phyloP scores from a whole-genome alignment of 177 flowering plant genomes.

The Tripterygium wilfordii region DNA sequence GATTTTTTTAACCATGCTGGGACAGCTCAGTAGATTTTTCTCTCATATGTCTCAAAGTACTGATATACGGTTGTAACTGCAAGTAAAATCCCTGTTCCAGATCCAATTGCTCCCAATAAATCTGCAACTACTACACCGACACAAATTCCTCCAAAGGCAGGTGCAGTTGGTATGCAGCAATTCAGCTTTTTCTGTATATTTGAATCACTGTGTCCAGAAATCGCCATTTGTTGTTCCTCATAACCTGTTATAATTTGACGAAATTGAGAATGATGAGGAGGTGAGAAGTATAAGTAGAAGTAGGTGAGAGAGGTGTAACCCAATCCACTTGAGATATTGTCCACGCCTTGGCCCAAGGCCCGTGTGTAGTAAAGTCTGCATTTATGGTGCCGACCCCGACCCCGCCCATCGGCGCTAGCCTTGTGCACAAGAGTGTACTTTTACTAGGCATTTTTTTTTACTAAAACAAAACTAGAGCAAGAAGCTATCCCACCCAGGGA shows the following conservation, averaged over 20 bases:
- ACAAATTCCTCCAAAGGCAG: slow-evolving; percentile 84
- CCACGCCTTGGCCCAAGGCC: too few species aligned
- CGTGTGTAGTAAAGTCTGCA: too few species aligned
- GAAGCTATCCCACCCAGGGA: too few species aligned
- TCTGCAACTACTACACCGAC: slow-evolving; percentile 82
- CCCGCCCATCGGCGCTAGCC: too few species aligned
- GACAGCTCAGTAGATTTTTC: slow-evolving; percentile 67
- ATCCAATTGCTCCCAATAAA: slow-evolving; percentile 85
- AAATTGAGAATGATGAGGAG: too few species aligned
- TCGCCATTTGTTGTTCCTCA: slow-evolving; percentile 87
- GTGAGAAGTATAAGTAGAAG: too few species aligned
- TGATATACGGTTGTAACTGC: slow-evolving; percentile 72
- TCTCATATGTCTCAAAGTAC: slow-evolving; percentile 71
- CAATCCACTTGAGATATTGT: too few species aligned
- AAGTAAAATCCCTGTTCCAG: slow-evolving; percentile 71
- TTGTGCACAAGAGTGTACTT: too few species aligned
- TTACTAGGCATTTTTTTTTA: too few species aligned
- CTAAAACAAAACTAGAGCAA: too few species aligned
- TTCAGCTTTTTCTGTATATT: slow-evolving; percentile 61
- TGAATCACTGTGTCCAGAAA: slow-evolving; percentile 78
- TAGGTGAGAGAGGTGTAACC: too few species aligned
- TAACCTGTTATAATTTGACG: background rate
- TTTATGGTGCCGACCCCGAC: too few species aligned
- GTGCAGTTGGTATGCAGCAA: slow-evolving; percentile 81
- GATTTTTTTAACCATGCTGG: slow-evolving; percentile 42